phyloP scores from a whole-genome alignment of 495 filamentous ascomycete genomes.

The Ramalina intermedia region DNA sequence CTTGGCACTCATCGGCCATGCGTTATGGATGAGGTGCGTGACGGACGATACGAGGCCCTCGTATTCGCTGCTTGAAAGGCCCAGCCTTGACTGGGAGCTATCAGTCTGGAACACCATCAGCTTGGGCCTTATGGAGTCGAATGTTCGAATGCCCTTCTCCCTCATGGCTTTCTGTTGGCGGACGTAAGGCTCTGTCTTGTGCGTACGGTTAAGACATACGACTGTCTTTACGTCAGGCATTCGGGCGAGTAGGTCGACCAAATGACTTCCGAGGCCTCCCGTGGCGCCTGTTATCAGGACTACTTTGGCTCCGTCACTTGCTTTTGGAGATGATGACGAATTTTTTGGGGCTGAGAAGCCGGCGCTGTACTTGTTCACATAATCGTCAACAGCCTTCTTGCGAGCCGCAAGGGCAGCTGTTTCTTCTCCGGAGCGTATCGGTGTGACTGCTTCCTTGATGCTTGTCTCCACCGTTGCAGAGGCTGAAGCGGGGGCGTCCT shows the following conservation, averaged over 20 bases:
- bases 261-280: constrained; percentile 33
- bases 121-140: constrained; percentile 18
- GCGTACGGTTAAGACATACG: constrained; percentile 34
- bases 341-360: constrained; percentile 8
- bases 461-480: not conserved
- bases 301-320: not conserved
- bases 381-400: constrained; percentile 17
- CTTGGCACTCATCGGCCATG: constrained; percentile 41
- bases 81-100: constrained; percentile 27
- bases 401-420: constrained; percentile 10
- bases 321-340: not conserved
- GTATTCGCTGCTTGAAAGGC: constrained; percentile 29
- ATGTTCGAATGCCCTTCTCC: constrained; percentile 22
- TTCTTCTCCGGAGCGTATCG: not conserved
- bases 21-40: constrained; percentile 43
- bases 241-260: constrained; percentile 25
- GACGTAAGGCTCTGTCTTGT: constrained; percentile 8
- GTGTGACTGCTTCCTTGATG: not conserved
- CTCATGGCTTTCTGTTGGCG: constrained; percentile 28
- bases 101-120: constrained; percentile 34
- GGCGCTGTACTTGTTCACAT: constrained; percentile 12
- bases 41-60: constrained; percentile 23
- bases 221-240: constrained; percentile 22
- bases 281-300: constrained; percentile 41
- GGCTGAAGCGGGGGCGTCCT: not conserved